Conservation (phyloP, 345 rosid genomes). For the Sapria himalayana region DNA sequence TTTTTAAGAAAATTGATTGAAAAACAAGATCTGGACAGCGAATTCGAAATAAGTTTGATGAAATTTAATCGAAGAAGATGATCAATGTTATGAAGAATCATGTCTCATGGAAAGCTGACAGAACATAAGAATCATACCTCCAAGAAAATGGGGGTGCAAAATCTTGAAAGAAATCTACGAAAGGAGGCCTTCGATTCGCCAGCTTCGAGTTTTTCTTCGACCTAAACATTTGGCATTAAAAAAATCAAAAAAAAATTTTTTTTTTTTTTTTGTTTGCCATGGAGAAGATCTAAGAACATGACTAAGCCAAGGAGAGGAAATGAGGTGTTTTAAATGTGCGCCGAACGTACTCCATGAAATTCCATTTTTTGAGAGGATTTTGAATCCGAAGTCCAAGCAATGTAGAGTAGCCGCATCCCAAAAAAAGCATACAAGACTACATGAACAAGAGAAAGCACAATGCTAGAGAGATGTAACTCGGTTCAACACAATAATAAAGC, state of each 20-base stretch:
- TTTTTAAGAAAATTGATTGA: no score
- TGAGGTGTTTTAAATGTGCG: background rate
- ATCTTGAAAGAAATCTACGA: constrained; percentile 81
- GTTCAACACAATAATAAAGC: background rate
- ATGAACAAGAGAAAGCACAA: constrained; percentile 7
- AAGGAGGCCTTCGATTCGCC: constrained; percentile 65
- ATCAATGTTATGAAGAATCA: no score
- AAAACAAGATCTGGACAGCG: no score
- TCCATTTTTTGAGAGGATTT: constrained; percentile 85
- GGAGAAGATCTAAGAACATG: background rate
- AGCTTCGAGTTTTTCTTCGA: constrained; percentile 89
- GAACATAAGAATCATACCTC: constrained; percentile 63
- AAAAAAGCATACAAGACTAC: constrained; percentile 84
- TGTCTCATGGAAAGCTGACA: no score
- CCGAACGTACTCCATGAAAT: constrained; percentile 72
- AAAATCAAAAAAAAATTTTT: no score
- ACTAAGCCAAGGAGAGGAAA: background rate
- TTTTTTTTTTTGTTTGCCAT: background rate
- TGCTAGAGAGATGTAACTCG: no score
- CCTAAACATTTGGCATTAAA: constrained; percentile 32
- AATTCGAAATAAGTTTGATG: no score
- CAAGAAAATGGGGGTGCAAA: constrained; percentile 89
- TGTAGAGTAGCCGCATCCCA: constrained; percentile 84
- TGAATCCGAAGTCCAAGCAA: constrained; percentile 96
- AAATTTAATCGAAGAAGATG: no score